Base-by-base conservation (phyloP, 2,329 filamentous ascomycete genomes). In the Botrytis medusae region DNA sequence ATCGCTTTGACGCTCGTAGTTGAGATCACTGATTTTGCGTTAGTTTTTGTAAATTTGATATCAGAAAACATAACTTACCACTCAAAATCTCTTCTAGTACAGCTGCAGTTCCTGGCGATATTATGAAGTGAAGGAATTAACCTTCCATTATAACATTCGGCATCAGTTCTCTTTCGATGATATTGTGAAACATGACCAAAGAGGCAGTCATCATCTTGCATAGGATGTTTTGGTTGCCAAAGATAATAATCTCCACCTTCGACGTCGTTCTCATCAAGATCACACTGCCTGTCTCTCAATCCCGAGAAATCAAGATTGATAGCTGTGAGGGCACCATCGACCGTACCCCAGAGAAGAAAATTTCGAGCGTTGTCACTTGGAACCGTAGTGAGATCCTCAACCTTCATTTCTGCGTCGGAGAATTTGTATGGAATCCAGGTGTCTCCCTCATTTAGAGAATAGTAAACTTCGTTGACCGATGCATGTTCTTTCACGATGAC, bases 161-260 rank as follows among this genome's bases (percentile, higher is more conserved):
- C 86, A 25, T 91, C 89, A n/a, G 86, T 83, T 82, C 92, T 95
- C 88, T 98, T 99, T 81, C 96, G 93, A 79, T 97, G 89, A 80
- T 98, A 99, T 80, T 93, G 89, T 44, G 95, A 90, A 73, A 93
- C 88, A 81, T 98, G 97, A 1, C 96, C 96, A 79, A 99, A 99
- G 3, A 99, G 86, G 82, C 96, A 99, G 77, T 94, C 90, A 76
- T 94, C 86, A 14, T 92, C 84, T 76, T 92, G 88, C 74, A 91
- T 84, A 4, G 96, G 96, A 81, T 98, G 96, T 78, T 89, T 90
- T 4, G 96, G 95, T 65, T 89, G 89, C 95, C 95, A 99, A 8
- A 97, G 84, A 74, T 92, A 88, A 83, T 98, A 99, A 83, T 98
- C 93, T 29, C 85, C 85, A 22, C 86, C 86, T 34, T 89, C 86